Conservation (phyloP, 2,329 filamentous ascomycete species). For the Fusarium sp. region DNA sequence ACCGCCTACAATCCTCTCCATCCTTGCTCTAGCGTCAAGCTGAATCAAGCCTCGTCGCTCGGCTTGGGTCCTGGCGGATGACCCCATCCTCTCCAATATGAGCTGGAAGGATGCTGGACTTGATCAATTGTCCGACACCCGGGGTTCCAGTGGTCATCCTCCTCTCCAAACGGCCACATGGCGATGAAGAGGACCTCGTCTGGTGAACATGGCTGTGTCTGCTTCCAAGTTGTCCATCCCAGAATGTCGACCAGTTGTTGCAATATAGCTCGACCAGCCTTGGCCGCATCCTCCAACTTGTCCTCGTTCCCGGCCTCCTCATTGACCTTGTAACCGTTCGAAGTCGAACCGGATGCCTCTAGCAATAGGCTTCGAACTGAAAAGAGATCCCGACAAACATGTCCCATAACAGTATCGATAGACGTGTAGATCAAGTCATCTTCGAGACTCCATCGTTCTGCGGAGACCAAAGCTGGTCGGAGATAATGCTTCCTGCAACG, state of each 20-base stretch:
- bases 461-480: conserved; percentile 39
- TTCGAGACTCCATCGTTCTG: conserved; percentile 50
- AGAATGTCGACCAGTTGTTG: conserved; percentile 60
- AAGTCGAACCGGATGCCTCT: conserved; percentile 22
- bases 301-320: neutral
- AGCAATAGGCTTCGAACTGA: conserved; percentile 36
- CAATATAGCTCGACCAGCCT: conserved; percentile 33
- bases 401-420: conserved; percentile 52
- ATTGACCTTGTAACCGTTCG: conserved; percentile 19
- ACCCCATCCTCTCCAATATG: conserved; percentile 42
- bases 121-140: conserved; percentile 47
- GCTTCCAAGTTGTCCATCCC: conserved; percentile 71
- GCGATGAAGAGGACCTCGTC: conserved; percentile 71
- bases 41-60: neutral
- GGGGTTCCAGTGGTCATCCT: conserved; percentile 63
- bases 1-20: neutral
- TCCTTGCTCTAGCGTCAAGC: neutral
- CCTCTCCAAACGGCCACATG: conserved; percentile 71
- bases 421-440: conserved; percentile 61
- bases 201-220: conserved; percentile 63
- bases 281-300: conserved; percentile 31
- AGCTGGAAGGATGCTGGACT: conserved; percentile 32
- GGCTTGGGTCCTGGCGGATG: neutral
- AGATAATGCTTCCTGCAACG: conserved; percentile 63
- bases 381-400: conserved; percentile 54